Percentiles rank a stretch among this genome's conserved stretches.
Evolutionary conservation across 2,329 filamentous ascomycete species (phyloP).

Genomic region (Alternaria sp.): DNA sequence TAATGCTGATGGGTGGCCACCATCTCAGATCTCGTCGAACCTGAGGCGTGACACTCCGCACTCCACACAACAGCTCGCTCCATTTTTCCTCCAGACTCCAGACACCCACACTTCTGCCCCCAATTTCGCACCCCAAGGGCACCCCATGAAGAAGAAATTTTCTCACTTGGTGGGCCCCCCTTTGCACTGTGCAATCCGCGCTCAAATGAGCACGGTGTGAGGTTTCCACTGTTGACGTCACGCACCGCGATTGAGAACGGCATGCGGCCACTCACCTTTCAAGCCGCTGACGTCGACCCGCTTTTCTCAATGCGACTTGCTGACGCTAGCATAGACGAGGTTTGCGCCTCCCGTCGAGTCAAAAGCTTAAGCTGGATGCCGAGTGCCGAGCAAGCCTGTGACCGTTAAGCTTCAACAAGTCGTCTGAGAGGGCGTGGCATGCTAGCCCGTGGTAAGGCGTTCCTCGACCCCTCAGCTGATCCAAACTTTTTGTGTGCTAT

Average conservation of each 20-base stretch:
- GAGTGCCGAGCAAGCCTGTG: slow-evolving; percentile 13
- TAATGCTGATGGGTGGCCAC: background rate
- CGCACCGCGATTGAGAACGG: slow-evolving; percentile 14
- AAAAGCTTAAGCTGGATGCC: slow-evolving; percentile 27
- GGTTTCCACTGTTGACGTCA: slow-evolving; percentile 26
- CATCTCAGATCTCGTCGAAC: background rate
- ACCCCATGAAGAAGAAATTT: slow-evolving; percentile 16
- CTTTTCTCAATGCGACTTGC: slow-evolving; percentile 33
- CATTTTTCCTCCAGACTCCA: slow-evolving; percentile 28
- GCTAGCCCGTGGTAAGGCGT: background rate
- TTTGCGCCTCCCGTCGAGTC: slow-evolving; percentile 16
- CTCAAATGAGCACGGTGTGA: slow-evolving; percentile 8
- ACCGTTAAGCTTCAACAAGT: slow-evolving; percentile 10
- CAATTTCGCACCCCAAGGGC: slow-evolving; percentile 3
- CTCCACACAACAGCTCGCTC: slow-evolving; percentile 26
- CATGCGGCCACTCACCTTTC: slow-evolving; percentile 17
- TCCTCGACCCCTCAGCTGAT: background rate
- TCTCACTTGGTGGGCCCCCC: slow-evolving; percentile 9
- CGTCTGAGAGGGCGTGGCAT: background rate
- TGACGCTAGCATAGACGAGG: slow-evolving; percentile 16
- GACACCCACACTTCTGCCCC: slow-evolving; percentile 12
- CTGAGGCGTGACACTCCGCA: slow-evolving; percentile 4
- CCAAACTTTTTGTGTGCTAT: background rate
- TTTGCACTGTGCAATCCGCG: slow-evolving; percentile 7
- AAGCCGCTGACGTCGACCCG: slow-evolving; percentile 25